Base-by-base conservation (phyloP, 306 rosid species). In the Acacia crassicarpa region DNA sequence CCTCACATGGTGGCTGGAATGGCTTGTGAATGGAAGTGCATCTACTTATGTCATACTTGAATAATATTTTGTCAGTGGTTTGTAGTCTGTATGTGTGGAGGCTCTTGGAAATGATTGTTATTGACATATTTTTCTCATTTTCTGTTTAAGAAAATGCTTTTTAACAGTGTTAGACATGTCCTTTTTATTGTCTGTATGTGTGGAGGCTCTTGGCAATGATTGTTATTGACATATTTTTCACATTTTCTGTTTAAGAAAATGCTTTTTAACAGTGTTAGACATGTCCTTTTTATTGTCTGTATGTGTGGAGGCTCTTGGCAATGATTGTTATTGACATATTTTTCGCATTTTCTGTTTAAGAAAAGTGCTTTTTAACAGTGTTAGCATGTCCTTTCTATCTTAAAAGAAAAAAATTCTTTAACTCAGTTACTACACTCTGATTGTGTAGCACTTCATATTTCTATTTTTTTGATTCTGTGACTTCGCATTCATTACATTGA, bases 1-100 rank as follows among this genome's bases (percentile, higher is more conserved):
- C 67, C 44, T 43, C 27, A 82, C 48, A 67, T 70, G 77, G 63
- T 69, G 78, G 70, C 53, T 25, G 20, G 78, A 81, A 54, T 82
- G 75, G 80, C 65, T 58, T 67, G 62, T 81, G 51, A 72, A 78
- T 65, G 67, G 79, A 81, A 56, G 45, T 49, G 48, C 61, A 74
- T 85, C 53, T 38, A 46, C 61, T 70, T 59, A 41, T 67, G 8
- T 43, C 46, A 43, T 85, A 22, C 72, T 82, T 43, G 38, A 23
- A 14, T 51, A 15, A 5, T 45, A 13, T 38, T 67, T n/a, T 74
- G 66, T 49, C 56, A 82, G 44, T 72, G 20, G 59, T 70, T 80
- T 51, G 62, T 40, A 76, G 72, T 62, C 79, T 63, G 17, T 27
- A 82, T 56, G 44, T 51, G 14, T 43, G 56, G 67, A 62, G 79